Evolutionary conservation across 1,139 yeast species (phyloP).

Genomic region (Suhomyces yuchorum): DNA sequence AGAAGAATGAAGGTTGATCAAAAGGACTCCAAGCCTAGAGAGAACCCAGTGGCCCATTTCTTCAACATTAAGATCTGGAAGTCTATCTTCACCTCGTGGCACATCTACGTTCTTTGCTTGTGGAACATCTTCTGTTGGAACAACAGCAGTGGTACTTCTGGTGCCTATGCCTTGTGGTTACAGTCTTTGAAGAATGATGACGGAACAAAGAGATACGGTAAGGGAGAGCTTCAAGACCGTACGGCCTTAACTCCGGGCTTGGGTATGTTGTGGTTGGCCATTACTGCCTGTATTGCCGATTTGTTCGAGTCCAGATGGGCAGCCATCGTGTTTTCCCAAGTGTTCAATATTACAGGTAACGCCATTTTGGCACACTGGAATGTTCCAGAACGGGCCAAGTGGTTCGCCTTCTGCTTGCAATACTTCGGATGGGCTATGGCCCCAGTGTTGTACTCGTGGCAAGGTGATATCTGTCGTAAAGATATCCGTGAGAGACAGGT

Average conservation of each 20-base stretch:
- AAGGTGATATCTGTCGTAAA: slow-evolving; percentile 46
- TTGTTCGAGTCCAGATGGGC: slow-evolving; percentile 56
- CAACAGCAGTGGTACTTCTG: slow-evolving; percentile 48
- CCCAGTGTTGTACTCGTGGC: slow-evolving; percentile 51
- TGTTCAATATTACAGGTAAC: slow-evolving; percentile 44
- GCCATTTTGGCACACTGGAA: slow-evolving; percentile 49
- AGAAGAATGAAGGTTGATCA: slow-evolving; percentile 52
- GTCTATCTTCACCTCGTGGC: slow-evolving; percentile 54
- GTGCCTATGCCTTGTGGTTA: slow-evolving; percentile 55
- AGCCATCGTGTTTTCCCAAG: slow-evolving; percentile 57
- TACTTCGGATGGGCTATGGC: slow-evolving; percentile 56
- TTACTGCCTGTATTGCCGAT: slow-evolving; percentile 49
- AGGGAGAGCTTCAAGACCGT: slow-evolving; percentile 41
- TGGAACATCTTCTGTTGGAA: slow-evolving; percentile 70
- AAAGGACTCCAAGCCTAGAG: slow-evolving; percentile 33
- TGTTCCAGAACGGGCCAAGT: slow-evolving; percentile 46
- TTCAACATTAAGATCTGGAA: slow-evolving; percentile 48
- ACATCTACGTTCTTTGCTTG: slow-evolving; percentile 49
- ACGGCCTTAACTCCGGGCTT: slow-evolving; percentile 49
- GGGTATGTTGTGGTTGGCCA: slow-evolving; percentile 42
- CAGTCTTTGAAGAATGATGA: slow-evolving; percentile 32
- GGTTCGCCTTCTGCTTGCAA: slow-evolving; percentile 51
- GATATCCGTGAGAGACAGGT: slow-evolving; percentile 49
- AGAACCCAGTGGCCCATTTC: slow-evolving; percentile 28
- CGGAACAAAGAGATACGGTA: slow-evolving; percentile 30